Conservation (phyloP, 164 flowering plant genomes). For the Magnolia officinalis region DNA sequence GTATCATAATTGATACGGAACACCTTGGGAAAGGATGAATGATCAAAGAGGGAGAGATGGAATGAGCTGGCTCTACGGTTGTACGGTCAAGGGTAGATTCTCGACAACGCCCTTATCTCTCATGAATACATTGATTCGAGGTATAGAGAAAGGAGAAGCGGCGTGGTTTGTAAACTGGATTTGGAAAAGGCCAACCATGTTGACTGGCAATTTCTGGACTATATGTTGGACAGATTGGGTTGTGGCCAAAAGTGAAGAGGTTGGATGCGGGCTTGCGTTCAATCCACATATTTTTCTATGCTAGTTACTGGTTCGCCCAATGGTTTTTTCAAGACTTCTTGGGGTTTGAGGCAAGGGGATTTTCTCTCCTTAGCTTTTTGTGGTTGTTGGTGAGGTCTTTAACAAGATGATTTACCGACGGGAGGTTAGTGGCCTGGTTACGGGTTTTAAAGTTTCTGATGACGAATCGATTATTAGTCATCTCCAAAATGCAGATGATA, state of each 20-base stretch:
- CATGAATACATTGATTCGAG: too few species aligned
- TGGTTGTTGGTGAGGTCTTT: not conserved
- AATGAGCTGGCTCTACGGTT: too few species aligned
- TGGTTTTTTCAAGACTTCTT: not conserved
- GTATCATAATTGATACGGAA: too few species aligned
- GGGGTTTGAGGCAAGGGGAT: not conserved
- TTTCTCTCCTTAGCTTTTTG: not conserved
- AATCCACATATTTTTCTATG: not conserved
- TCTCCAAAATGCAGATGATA: not conserved
- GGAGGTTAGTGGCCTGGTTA: not conserved
- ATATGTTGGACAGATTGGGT: not conserved
- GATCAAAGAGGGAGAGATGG: too few species aligned
- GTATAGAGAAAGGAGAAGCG: too few species aligned
- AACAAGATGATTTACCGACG: not conserved
- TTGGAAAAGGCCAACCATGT: not conserved
- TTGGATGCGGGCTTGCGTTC: not conserved
- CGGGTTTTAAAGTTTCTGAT: not conserved
- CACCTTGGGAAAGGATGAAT: too few species aligned
- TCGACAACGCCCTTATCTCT: too few species aligned
- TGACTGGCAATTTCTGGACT: not conserved
- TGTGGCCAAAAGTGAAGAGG: not conserved
- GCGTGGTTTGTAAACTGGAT: not conserved
- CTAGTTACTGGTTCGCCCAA: not conserved
- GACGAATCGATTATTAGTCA: not conserved
- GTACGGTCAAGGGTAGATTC: too few species aligned